Base-by-base conservation (phyloP, 106 monocot species). In the Dendrobium chrysotoxum region DNA sequence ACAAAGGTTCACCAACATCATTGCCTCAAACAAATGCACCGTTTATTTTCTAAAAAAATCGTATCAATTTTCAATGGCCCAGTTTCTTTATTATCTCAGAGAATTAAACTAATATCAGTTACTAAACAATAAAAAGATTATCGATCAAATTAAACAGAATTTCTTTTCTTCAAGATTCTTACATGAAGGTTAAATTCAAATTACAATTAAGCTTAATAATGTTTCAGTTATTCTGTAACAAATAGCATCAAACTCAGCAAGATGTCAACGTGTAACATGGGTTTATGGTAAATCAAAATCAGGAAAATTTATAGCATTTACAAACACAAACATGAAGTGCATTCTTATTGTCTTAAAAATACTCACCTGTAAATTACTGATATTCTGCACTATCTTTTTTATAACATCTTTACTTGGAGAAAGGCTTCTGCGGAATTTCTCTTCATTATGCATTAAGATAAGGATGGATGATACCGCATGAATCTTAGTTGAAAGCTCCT, bases 301-400 rank as follows among this genome's bases (percentile, higher is more conserved):
- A 77, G 10, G 31, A 18, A 30, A 28, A 40, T 38, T 35, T 35
- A 30, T 1, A 20, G 18, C 31, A 38, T 39, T 2, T 11, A n/a
- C 40, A 58, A 20, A 35, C 5, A 16, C 7, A 74, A 74, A 73
- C 55, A 50, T 16, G 39, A 54, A 74, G 40, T 20, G 40, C 30
- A 73, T 4, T 31, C 15, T 67, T 18, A 28, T 5, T 6, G 3
- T 40, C 3, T 38, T 78, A 15, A 50, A 53, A 44, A 54, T 38
- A 42, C 88, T 88, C 81, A 92, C 91, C 87, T 81, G 75, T 71
- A 89, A 45, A 23, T 71, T 78, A 40, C 68, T 50, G 28, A 89
- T 84, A 40, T 80, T 87, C 58, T 84, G 79, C 79, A 89, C 21
- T 58, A 89, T 78, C 71, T 26, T n/a, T 15, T 79, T 68, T 25